phyloP scores from a whole-genome alignment of 495 filamentous ascomycete genomes.

The Neurospora sp. region DNA sequence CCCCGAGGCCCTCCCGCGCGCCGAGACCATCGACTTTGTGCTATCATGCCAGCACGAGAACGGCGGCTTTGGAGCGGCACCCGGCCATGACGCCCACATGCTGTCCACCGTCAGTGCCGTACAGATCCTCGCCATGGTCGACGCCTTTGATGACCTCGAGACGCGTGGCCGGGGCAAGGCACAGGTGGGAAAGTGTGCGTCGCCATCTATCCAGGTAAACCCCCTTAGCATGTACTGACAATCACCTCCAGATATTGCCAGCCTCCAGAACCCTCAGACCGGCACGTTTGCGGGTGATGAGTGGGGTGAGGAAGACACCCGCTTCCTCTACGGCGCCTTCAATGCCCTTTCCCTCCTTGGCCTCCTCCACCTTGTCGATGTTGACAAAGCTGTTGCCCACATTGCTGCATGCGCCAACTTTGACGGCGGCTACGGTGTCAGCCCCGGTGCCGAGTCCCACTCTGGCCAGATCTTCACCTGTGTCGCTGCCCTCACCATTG shows the following conservation, averaged over 20 bases:
- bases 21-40: slow-evolving; percentile 80
- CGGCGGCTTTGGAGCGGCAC: slow-evolving; percentile 88
- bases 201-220: not conserved
- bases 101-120: slow-evolving; percentile 88
- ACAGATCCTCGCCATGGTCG: slow-evolving; percentile 75
- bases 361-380: slow-evolving; percentile 59
- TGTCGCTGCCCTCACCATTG: slow-evolving; percentile 78
- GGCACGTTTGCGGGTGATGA: slow-evolving; percentile 88
- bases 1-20: slow-evolving; percentile 69
- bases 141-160: slow-evolving; percentile 79
- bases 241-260: slow-evolving; percentile 56
- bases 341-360: slow-evolving; percentile 77
- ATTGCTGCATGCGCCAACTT: slow-evolving; percentile 77
- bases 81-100: slow-evolving; percentile 91
- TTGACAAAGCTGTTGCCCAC: slow-evolving; percentile 67
- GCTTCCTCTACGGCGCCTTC: slow-evolving; percentile 83
- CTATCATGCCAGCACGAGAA: slow-evolving; percentile 78
- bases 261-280: slow-evolving; percentile 65
- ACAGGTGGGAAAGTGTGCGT: slow-evolving; percentile 65
- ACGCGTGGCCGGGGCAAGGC: slow-evolving; percentile 55
- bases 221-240: slow-evolving; percentile 4
- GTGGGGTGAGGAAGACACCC: slow-evolving; percentile 92
- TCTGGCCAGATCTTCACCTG: slow-evolving; percentile 92
- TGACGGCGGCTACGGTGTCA: slow-evolving; percentile 85
- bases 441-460: slow-evolving; percentile 84